These are phyloP conservation scores for Aspergillus taichungensis DNA, from an alignment of 495 filamentous ascomycete species.

Conservation along the genomic window DNA sequence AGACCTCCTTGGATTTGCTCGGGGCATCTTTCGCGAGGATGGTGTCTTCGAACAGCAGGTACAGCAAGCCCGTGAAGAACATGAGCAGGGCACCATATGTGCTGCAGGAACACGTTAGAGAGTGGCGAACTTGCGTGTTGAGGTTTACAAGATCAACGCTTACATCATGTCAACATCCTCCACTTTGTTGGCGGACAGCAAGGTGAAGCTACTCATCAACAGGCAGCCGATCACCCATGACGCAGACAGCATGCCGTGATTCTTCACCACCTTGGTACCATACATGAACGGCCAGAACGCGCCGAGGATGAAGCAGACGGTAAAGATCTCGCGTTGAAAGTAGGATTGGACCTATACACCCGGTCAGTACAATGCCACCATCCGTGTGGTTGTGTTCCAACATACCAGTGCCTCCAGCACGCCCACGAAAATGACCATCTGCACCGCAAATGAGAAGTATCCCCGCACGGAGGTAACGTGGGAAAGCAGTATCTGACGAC, in stretches of 20 bases:
- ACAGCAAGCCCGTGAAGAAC: slow-evolving; percentile 67
- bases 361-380: slow-evolving; percentile 6
- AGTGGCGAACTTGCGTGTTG: background rate
- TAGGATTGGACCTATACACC: slow-evolving; percentile 64
- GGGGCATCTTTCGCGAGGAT: slow-evolving; percentile 34
- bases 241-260: slow-evolving; percentile 51
- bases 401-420: slow-evolving; percentile 78
- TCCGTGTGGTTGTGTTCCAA: slow-evolving; percentile 6
- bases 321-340: slow-evolving; percentile 81
- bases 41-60: slow-evolving; percentile 71
- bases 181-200: slow-evolving; percentile 76
- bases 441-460: slow-evolving; percentile 45
- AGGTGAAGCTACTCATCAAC: slow-evolving; percentile 83
- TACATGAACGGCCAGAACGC: slow-evolving; percentile 72
- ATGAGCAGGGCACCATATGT: slow-evolving; percentile 70
- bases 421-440: slow-evolving; percentile 55
- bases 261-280: slow-evolving; percentile 59
- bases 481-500: slow-evolving; percentile 58
- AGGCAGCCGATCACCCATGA: slow-evolving; percentile 72
- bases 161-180: slow-evolving; percentile 76
- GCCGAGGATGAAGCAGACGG: slow-evolving; percentile 65
- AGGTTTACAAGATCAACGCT: slow-evolving; percentile 16
- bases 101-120: slow-evolving; percentile 39
- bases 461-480: slow-evolving; percentile 52
- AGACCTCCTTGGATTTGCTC: slow-evolving; percentile 12